Base-by-base conservation (phyloP, 148 eudicot genomes). In the Rhododendron kiyosumense region DNA sequence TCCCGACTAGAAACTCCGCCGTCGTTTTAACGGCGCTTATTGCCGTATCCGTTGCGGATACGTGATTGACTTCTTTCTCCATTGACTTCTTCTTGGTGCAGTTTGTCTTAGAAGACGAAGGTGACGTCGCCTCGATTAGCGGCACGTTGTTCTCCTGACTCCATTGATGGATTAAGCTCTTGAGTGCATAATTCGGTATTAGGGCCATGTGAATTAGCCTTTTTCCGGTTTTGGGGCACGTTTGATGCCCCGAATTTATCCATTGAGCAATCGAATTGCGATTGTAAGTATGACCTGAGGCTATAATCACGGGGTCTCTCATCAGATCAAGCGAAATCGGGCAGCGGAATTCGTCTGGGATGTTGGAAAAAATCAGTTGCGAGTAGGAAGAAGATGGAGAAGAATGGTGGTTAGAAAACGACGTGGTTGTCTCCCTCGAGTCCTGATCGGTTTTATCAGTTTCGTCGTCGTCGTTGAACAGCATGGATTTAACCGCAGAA, bases 251-350 rank as follows among this genome's bases (percentile, higher is more conserved):
- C 7, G 94, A 86, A 49, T 91, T 88, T 28, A 93, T 91, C 96
- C 96, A 93, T 82, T 87, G 90, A 48, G 92, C 88, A 51, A 94
- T 92, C 8, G 94, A 92, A 34, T 83, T 75, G 13, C 92, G 89
- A 73, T 94, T 94, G 34, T 94, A 93, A 4, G 96, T 92, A 78
- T 94, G 94, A 48, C 96, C 94, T 0, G 96, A 89, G 67, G 96
- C 90, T 69, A 94, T 87, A 34, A 90, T 91, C 20, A 93, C 96
- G 2, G 96, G 94, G 32, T 94, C 95, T 36, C 87, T 84, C 95
- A 94, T 93, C 84, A 94, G 59, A 75, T 93, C 93, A 3, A 91
- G 91, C 61, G 96, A 90, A 84, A 94, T 91, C 20, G 94, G 96
- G 88, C 96, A 94, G 30, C 94, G 88, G 26, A 88, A 94, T 74